A percentile compares a stretch with the other conserved stretches of the same genome.
These are phyloP conservation scores for Nowakowskiella sp. DNA, from an alignment of 192 early-diverging fungal genomes.

Conservation along the genomic window DNA sequence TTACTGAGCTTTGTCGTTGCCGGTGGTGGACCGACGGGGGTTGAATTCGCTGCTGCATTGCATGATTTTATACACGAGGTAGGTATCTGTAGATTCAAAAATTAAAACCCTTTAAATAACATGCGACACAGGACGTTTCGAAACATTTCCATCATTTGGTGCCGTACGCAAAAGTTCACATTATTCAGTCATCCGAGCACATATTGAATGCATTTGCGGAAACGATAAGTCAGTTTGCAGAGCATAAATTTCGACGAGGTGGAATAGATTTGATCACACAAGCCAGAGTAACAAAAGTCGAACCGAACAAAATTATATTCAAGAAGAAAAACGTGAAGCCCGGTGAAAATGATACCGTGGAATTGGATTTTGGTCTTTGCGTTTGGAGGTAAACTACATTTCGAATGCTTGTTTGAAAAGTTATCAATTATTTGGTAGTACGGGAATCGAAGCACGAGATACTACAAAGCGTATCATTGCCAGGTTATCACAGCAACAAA, in stretches of 20 bases:
- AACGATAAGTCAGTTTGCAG: slow-evolving; percentile 57
- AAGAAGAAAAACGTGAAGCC: slow-evolving; percentile 34
- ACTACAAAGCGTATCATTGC: slow-evolving; percentile 36
- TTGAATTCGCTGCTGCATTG: slow-evolving; percentile 59
- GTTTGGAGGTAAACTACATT: slow-evolving; percentile 11
- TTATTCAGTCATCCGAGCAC: slow-evolving; percentile 64
- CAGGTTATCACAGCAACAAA: slow-evolving; percentile 42
- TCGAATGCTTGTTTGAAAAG: slow-evolving; percentile 7
- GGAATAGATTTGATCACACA: slow-evolving; percentile 61
- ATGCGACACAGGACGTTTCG: slow-evolving; percentile 19
- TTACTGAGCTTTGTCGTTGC: slow-evolving; percentile 64
- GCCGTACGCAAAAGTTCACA: slow-evolving; percentile 44
- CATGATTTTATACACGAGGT: slow-evolving; percentile 49
- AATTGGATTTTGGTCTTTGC: slow-evolving; percentile 40
- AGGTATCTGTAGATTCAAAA: slow-evolving; percentile 14
- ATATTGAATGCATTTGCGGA: slow-evolving; percentile 65
- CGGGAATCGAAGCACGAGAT: slow-evolving; percentile 27
- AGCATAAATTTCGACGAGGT: slow-evolving; percentile 54
- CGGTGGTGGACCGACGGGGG: slow-evolving; percentile 65
- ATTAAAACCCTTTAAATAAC: background rate
- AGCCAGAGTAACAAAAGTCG: slow-evolving; percentile 54
- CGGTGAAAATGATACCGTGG: slow-evolving; percentile 39
- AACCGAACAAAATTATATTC: slow-evolving; percentile 45
- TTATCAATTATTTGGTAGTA: slow-evolving; percentile 44
- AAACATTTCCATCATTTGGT: slow-evolving; percentile 56